Base-by-base conservation (phyloP, 2,329 filamentous ascomycete species). In the Penicillium sp. region DNA sequence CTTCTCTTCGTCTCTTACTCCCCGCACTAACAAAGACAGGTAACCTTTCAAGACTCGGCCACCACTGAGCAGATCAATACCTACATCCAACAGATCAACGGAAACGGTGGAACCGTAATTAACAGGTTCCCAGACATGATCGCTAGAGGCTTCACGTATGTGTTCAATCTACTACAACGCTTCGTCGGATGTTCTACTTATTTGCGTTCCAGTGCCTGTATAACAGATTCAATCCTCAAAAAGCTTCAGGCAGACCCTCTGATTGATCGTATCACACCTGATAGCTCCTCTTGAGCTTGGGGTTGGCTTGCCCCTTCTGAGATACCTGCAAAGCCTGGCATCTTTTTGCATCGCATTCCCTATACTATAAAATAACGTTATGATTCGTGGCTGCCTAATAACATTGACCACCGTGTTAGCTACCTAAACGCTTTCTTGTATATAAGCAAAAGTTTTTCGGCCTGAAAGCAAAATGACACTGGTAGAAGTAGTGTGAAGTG, bases 21-120 rank as follows among this genome's bases (percentile, higher is more conserved):
- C 15, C 22, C n/a, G n/a, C n/a, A n/a, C 42, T 44, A 27, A 44
- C 42, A 27, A 44, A 27, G 42, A 27, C 42, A 44, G 42, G 20
- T 44, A 8, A 44, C 42, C 22, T 44, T 44, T 25, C 9, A 27
- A 44, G 42, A 44, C 42, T 44, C 42, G 20, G 42, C 42, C 18
- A 44, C 42, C 42, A 44, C 42, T 25, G 42, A 44, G 42, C 42
- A 44, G 42, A 44, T 44, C 42, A 44, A 44, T 44, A 44, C 42
- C 20, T 44, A 44, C 42, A 44, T 44, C 23, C 18, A 4, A 44
- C 20, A 25, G 22, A 44, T 44, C 27, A 23, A 44, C 15, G 42
- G 6, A 44, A 22, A 44, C 15, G 20, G 42, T 44, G 20, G 42
- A 27, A 44, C 42, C 27, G 20, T 44, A 44, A 44, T 20, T 15